These are phyloP conservation scores for Moricandia arvensis DNA, from an alignment of 345 rosid genomes.

Conservation along the genomic window DNA sequence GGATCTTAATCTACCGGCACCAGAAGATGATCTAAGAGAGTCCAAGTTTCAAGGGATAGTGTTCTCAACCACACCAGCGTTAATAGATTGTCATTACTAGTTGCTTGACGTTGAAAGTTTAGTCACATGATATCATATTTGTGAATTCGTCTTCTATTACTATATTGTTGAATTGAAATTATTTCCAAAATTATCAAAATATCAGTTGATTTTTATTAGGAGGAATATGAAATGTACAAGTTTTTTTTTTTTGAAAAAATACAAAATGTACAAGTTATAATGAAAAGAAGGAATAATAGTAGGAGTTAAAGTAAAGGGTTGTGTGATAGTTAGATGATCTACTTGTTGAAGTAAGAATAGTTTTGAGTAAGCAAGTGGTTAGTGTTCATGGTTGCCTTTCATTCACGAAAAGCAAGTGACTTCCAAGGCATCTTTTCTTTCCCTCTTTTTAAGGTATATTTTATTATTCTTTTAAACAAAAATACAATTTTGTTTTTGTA, in stretches of 20 bases:
- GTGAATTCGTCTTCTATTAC: constrained; percentile 42
- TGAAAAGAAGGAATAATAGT: constrained; percentile 26
- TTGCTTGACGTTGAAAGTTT: not conserved
- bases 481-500: not conserved
- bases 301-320: constrained; percentile 41
- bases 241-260: not conserved
- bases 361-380: constrained; percentile 88
- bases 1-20: constrained; percentile 97
- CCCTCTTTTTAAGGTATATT: constrained; percentile 30
- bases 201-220: not conserved
- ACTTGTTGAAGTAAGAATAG: constrained; percentile 65
- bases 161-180: constrained; percentile 14
- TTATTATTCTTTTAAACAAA: not conserved
- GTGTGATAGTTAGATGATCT: constrained; percentile 45
- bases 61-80: constrained; percentile 58
- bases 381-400: constrained; percentile 82
- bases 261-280: constrained; percentile 34
- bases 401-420: constrained; percentile 90
- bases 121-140: constrained; percentile 26
- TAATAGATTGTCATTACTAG: constrained; percentile 90
- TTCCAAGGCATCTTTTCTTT: constrained; percentile 52
- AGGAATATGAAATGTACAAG: constrained; percentile 34
- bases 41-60: constrained; percentile 56
- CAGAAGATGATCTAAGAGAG: constrained; percentile 63
- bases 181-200: not conserved